phyloP scores from a whole-genome alignment of 2,329 filamentous ascomycete species.

The Microsporum canis region DNA sequence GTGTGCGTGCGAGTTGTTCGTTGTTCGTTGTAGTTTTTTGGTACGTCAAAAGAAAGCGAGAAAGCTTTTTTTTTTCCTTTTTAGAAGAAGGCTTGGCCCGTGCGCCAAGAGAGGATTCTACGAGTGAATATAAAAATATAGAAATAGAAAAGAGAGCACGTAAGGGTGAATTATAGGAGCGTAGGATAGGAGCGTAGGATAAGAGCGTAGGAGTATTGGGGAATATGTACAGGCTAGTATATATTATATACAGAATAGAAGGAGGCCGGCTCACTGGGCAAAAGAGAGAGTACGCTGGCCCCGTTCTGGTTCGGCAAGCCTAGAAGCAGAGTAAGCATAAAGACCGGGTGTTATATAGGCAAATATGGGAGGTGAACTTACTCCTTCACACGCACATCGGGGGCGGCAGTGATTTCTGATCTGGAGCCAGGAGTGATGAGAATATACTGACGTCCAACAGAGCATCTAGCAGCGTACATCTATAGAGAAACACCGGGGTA shows the following conservation, averaged over 20 bases:
- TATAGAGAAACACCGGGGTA: slow-evolving; percentile 23
- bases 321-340: slow-evolving; percentile 14
- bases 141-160: not conserved
- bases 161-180: not conserved
- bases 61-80: not conserved
- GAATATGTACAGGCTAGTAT: not conserved
- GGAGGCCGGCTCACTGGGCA: not conserved
- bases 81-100: not conserved
- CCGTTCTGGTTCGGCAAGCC: slow-evolving; percentile 36
- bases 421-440: slow-evolving; percentile 91
- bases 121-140: not conserved
- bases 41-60: not conserved
- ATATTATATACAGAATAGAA: not conserved
- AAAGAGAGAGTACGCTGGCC: slow-evolving; percentile 33
- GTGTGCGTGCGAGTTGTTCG: not conserved
- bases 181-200: not conserved
- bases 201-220: not conserved
- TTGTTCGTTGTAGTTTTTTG: not conserved
- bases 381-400: slow-evolving; percentile 37
- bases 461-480: slow-evolving; percentile 73
- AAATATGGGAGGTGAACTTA: slow-evolving; percentile 19
- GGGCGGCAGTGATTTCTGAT: slow-evolving; percentile 36
- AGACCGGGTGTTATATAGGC: not conserved
- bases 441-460: slow-evolving; percentile 87
- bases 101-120: not conserved